Evolutionary conservation across 306 rosid species (phyloP).

Genomic region (Astragalus membranaceus): DNA sequence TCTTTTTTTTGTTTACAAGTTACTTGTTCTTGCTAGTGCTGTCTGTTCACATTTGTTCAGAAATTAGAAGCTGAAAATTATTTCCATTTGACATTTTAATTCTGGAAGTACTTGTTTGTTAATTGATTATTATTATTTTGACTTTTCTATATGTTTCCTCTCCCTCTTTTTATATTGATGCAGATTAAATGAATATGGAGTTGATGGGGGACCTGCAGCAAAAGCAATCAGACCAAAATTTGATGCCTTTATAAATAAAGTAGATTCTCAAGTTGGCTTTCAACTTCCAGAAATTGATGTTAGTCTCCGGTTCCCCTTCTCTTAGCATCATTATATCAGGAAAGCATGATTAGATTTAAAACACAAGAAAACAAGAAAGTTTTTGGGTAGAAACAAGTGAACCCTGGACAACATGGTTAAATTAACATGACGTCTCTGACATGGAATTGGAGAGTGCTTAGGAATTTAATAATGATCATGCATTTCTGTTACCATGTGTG

Average conservation of each 20-base stretch:
- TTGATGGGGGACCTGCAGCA: slow-evolving; percentile 47
- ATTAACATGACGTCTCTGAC: neutral
- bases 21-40: neutral
- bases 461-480: neutral
- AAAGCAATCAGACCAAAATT: slow-evolving; percentile 43
- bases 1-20: neutral
- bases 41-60: neutral
- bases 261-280: slow-evolving; percentile 34
- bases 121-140: neutral
- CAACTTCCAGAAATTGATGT: slow-evolving; percentile 49
- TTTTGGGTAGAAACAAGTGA: neutral
- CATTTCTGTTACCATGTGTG: neutral
- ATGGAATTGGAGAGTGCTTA: slow-evolving; percentile 7
- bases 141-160: neutral
- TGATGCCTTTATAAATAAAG: slow-evolving; percentile 31
- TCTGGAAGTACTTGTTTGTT: neutral
- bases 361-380: neutral
- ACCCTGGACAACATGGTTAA: neutral
- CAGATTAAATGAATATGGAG: slow-evolving; percentile 48
- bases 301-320: slow-evolving; percentile 21
- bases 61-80: neutral
- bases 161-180: neutral
- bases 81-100: slow-evolving; percentile 6
- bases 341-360: neutral
- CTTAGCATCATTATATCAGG: neutral